Conservation (phyloP, 2,329 filamentous ascomycete species). For the Mycocentrospora acerina region DNA sequence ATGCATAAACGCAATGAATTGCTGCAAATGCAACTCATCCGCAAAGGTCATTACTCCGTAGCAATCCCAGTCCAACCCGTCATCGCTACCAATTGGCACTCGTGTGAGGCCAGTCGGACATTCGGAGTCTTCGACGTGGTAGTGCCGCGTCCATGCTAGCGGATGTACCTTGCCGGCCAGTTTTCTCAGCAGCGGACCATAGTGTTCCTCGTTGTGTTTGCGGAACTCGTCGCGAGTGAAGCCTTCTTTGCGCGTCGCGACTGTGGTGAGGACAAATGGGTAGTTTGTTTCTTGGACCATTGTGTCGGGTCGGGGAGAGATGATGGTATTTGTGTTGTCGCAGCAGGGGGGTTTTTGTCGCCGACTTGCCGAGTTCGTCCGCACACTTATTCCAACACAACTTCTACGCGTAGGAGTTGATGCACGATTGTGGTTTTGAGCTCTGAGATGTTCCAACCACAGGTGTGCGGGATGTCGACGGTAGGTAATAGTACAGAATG, state of each 20-base stretch:
- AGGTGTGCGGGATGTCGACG: no score
- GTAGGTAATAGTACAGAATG: no score
- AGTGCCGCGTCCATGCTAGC: conserved; percentile 16
- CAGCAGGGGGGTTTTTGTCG: no score
- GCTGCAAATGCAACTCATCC: conserved; percentile 21
- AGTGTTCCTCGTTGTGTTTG: conserved; percentile 16
- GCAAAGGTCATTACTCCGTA: conserved; percentile 19
- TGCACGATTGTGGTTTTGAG: no score
- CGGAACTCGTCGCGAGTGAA: conserved; percentile 13
- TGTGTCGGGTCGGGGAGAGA: no score
- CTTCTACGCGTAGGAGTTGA: no score
- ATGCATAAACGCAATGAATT: conserved; percentile 23
- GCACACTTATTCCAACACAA: no score
- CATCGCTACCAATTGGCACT: conserved; percentile 11
- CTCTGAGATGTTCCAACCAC: no score
- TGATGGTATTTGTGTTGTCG: no score
- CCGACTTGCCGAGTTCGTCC: no score
- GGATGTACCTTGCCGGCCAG: conserved; percentile 16
- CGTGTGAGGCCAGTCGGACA: conserved; percentile 11
- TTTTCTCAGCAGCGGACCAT: conserved; percentile 14
- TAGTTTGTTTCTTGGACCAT: no score
- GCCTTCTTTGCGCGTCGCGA: conserved; percentile 17
- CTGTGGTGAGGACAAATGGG: conserved; percentile 12
- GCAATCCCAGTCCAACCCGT: conserved; percentile 21
- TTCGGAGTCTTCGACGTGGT: conserved; percentile 17